Evolutionary conservation across 257 asterid species (phyloP).

Genomic region (Prunella vulgaris): DNA sequence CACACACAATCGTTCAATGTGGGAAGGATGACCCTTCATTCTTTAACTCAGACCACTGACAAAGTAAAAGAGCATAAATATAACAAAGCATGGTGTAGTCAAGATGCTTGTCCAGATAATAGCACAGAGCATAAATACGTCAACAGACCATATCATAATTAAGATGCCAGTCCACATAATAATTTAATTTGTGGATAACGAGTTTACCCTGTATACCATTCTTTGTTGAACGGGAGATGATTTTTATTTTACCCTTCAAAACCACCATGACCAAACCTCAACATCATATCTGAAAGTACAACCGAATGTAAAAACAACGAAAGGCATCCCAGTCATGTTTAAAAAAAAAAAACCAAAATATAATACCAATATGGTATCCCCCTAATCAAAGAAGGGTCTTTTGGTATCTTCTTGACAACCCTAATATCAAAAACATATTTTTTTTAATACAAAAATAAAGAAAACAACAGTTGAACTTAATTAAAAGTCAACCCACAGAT

Average conservation of each 20-base stretch:
- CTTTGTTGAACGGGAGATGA: not conserved
- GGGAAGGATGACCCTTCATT: not conserved
- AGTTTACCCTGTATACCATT: not conserved
- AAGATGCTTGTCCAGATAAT: not conserved
- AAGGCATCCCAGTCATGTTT: not conserved
- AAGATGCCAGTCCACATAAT: not conserved
- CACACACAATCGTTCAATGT: not conserved
- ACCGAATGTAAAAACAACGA: not conserved
- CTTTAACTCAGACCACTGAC: not conserved
- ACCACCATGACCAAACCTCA: not conserved
- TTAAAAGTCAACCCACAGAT: slow-evolving; percentile 16
- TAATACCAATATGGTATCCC: not conserved
- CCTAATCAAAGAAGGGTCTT: not conserved
- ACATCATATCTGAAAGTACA: not conserved
- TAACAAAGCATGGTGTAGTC: not conserved
- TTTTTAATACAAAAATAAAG: not conserved
- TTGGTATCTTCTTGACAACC: not conserved
- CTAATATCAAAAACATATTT: not conserved
- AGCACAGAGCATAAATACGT: not conserved
- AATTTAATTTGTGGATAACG: not conserved
- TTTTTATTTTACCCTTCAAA: not conserved
- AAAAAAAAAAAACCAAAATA: not conserved
- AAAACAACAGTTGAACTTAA: slow-evolving; percentile 2
- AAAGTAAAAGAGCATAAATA: not conserved
- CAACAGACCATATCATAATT: not conserved